Evolutionary conservation across 352 stramenopile species (phyloP), one percentile per base, ranked within the genome.

Genomic region (Globisporangium orthogonon): DNA sequence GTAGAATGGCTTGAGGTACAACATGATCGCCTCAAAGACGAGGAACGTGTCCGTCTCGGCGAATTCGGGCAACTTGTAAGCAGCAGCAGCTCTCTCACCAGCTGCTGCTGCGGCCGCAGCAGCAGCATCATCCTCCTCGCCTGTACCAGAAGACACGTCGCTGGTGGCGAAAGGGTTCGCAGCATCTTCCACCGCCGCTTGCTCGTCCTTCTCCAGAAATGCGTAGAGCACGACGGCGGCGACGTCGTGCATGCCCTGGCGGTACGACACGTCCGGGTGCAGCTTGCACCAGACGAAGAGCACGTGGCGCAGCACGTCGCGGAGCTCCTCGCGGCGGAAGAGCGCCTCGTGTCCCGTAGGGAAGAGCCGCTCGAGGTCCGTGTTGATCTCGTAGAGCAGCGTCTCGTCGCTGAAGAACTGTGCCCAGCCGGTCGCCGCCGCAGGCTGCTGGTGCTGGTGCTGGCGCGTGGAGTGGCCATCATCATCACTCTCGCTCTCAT

Each of bases 221-320:
- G 83, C 74, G 48, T 85, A 94, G 29, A 94, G 73, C 30, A 94
- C 76, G 9, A 94, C 81, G 0, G 81, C 81, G 2, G 74, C 79
- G 50, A 94, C 78, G 51, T 94, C 83, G 56, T 94, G 83, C 83
- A 94, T 94, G 9, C 83, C 83, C 61, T 94, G 83, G 28, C 83
- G 78, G 44, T 94, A 94, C n/a, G 80, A 83, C 50, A 94, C 75
- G 30, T 89, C 78, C 6, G 84, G 73, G 50, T 94, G 78, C 50
- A 89, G 54, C 43, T 84, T 85, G 62, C 82, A 91, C 84, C 84
- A 94, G 23, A 91, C 76, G 43, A 94, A 94, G 4, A 94, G 70
- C 33, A 91, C 80, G 58, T 89, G 74, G 13, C 80, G 79, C 61
- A 94, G 58, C 30, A 82, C 74, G 39, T 58, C 77, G 30, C 90